A percentile compares a stretch with the other conserved stretches of the same genome.
phyloP scores from a whole-genome alignment of 352 stramenopile genomes.

The Phytophthora sojae region DNA sequence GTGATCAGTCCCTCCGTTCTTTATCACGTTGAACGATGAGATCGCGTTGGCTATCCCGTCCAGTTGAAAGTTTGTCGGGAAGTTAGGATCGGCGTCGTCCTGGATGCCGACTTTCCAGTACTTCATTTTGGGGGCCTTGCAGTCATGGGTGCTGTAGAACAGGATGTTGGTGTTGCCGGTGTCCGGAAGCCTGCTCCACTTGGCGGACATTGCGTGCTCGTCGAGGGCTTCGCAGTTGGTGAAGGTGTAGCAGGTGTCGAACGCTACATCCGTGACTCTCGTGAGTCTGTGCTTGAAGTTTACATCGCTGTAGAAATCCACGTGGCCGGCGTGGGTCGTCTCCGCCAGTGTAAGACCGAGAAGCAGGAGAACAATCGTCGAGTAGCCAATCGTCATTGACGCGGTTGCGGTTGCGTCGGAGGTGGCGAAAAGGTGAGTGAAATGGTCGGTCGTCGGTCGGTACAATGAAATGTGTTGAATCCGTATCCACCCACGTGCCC shows the following conservation, averaged over 20 bases:
- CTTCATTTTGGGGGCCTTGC: background rate
- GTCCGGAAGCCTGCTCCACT: background rate
- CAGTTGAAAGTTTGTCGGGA: background rate
- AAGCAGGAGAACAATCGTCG: background rate
- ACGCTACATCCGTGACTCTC: background rate
- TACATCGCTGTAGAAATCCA: background rate
- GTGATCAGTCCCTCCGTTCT: background rate
- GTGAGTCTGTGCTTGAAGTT: slow-evolving; percentile 1
- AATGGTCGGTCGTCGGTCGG: no score
- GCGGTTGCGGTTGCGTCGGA: background rate
- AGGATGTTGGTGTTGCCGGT: background rate
- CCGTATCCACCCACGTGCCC: no score
- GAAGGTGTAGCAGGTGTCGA: background rate
- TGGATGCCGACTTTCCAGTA: background rate
- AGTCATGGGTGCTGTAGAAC: background rate
- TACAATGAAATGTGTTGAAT: no score
- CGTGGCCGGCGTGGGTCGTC: background rate
- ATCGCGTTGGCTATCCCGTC: background rate
- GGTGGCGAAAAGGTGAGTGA: background rate
- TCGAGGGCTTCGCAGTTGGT: background rate
- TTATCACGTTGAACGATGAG: slow-evolving; percentile 3
- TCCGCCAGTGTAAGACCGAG: background rate
- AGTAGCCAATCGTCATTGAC: background rate
- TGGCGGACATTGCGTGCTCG: background rate
- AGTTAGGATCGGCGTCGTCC: background rate